Base-by-base conservation (phyloP, 305 asterid genomes). In the Solanum aculeatissimum region DNA sequence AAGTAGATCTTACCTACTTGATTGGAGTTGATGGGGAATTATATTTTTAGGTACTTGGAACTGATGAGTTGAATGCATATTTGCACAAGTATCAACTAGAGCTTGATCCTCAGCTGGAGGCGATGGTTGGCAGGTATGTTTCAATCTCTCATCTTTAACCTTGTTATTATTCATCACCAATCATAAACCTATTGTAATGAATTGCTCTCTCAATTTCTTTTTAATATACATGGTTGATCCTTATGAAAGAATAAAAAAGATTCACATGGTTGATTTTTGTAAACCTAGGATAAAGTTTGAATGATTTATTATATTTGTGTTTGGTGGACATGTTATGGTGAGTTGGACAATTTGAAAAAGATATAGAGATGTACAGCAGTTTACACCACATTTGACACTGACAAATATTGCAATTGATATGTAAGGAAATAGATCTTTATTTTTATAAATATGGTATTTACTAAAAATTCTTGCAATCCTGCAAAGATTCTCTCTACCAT, bases 21-120 rank as follows among this genome's bases (percentile, higher is more conserved):
- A 40, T 85, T 84, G 86, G 89, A 85, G 68, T 51, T 63, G 74
- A 57, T 21, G 19, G 57, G 60, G 78, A 47, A 49, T 72, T 32
- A 66, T 51, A 27, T 49, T 68, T 68, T 51, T 47, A 93, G 97
- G 97, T 93, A 49, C 92, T 93, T 89, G 97, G 97, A 70, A 92
- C 97, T 21, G 94, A 93, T 85, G 96, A 92, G 88, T 85, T 93
- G 93, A 92, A 91, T 84, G 94, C 97, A 13, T 93, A 93, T 91
- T 87, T 93, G 88, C 90, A 91, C 88, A 93, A 93, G 83, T 93
- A 93, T 77, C 91, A 85, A 38, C 83, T 92, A 83, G 96, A 92
- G 87, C 91, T 93, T 85, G 97, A 93, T 79, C 93, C 91, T 69
- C 93, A 92, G 70, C 95, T 93, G 77, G 92, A 89, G 87, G 92